Evolutionary conservation across 352 stramenopile genomes (phyloP).

Genomic region (Globisporangium camurandrum): DNA sequence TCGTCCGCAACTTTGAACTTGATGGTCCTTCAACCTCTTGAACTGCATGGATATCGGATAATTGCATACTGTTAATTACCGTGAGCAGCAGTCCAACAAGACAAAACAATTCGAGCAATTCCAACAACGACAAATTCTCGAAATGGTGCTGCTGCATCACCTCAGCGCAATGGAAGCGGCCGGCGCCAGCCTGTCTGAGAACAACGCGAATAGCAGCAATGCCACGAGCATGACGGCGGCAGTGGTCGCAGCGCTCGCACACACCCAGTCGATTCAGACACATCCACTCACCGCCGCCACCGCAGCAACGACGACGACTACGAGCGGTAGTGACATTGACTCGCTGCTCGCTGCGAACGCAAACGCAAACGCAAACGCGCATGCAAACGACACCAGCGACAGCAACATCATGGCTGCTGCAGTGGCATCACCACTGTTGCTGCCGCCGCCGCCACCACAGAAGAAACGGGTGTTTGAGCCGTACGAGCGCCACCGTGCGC

Average conservation of each 20-base stretch:
- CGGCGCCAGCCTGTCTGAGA: too few species aligned
- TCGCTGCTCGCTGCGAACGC: slow-evolving; percentile 46
- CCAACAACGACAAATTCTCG: not conserved
- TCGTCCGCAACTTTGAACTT: not conserved
- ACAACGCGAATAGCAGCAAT: not conserved
- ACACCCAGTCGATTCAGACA: not conserved
- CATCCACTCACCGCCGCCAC: not conserved
- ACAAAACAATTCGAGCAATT: too few species aligned
- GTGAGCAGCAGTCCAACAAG: not conserved
- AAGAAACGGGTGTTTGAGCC: slow-evolving; percentile 47
- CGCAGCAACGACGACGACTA: not conserved
- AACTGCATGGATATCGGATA: not conserved
- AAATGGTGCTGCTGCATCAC: not conserved
- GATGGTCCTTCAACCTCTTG: not conserved
- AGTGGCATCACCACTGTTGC: slow-evolving; percentile 30
- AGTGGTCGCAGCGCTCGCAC: not conserved
- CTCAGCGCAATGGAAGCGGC: not conserved
- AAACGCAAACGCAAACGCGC: not conserved
- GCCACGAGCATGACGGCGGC: slow-evolving; percentile 2
- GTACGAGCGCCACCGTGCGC: slow-evolving; percentile 67
- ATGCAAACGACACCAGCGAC: not conserved
- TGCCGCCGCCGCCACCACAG: slow-evolving; percentile 28
- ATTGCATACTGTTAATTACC: not conserved
- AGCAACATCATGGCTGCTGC: too few species aligned
- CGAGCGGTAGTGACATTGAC: slow-evolving; percentile 36